phyloP scores from a whole-genome alignment of 345 rosid species.

The Firmiana major region DNA sequence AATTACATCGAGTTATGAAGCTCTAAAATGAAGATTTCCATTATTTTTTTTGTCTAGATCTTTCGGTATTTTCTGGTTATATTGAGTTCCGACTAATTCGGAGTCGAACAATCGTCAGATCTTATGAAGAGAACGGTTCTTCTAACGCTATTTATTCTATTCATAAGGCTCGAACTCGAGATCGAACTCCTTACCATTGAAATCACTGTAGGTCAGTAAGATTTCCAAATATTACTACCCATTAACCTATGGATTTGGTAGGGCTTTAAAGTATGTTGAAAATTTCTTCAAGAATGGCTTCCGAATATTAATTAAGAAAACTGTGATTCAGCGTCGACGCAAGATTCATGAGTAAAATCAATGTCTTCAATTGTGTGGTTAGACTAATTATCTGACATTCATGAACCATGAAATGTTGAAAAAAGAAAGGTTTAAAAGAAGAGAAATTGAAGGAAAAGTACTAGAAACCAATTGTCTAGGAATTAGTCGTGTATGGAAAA shows the following conservation, averaged over 20 bases:
- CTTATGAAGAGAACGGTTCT: no score
- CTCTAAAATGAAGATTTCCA: not conserved
- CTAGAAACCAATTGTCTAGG: not conserved
- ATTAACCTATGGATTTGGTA: no score
- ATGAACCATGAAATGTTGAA: not conserved
- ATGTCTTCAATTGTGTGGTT: not conserved
- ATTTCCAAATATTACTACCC: not conserved
- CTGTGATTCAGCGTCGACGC: not conserved
- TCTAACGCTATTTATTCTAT: no score
- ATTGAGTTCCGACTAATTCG: no score
- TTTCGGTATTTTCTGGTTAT: no score
- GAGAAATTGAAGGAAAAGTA: not conserved
- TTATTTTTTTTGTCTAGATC: no score
- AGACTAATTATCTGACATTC: not conserved
- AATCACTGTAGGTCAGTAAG: no score
- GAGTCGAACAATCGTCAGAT: no score
- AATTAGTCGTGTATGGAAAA: not conserved
- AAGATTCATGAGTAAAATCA: no score
- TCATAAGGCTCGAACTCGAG: no score
- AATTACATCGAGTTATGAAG: not conserved
- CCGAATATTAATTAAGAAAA: not conserved
- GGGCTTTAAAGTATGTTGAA: no score
- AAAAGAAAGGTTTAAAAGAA: not conserved
- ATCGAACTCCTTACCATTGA: no score
- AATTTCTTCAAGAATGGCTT: not conserved